phyloP scores from a whole-genome alignment of 176 grass and related monocot genomes.

The Phragmites australis region DNA sequence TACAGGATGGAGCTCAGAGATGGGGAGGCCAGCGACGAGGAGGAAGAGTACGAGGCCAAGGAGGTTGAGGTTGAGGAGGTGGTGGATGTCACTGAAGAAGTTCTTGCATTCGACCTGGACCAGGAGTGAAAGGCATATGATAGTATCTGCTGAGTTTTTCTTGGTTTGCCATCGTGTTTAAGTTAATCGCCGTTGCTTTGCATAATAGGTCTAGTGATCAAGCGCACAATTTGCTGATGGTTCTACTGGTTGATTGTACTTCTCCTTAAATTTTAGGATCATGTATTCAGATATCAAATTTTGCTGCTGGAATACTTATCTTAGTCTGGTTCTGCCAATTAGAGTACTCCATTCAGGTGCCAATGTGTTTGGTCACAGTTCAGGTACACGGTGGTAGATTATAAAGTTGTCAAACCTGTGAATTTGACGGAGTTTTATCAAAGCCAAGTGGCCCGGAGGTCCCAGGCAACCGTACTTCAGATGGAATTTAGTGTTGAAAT shows the following conservation, averaged over 20 bases:
- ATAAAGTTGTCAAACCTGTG: too few species aligned
- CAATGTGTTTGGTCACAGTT: not conserved
- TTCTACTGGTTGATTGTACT: slow-evolving; percentile 18
- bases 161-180: not conserved
- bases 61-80: slow-evolving; percentile 86
- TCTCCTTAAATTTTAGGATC: not conserved
- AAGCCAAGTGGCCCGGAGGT: too few species aligned
- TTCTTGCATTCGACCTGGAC: slow-evolving; percentile 64
- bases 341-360: not conserved
- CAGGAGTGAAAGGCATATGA: slow-evolving; percentile 49
- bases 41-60: slow-evolving; percentile 86
- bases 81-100: slow-evolving; percentile 55
- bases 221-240: slow-evolving; percentile 29
- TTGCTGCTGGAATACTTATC: slow-evolving; percentile 39
- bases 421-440: too few species aligned
- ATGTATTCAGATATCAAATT: slow-evolving; percentile 34
- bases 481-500: not conserved
- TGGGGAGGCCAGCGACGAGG: slow-evolving; percentile 70
- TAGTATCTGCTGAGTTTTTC: slow-evolving; percentile 14
- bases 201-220: slow-evolving; percentile 33
- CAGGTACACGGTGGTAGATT: too few species aligned
- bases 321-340: not conserved
- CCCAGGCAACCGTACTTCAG: too few species aligned
- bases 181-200: not conserved
- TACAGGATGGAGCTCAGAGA: slow-evolving; percentile 61